phyloP scores from a whole-genome alignment of 257 asterid genomes.

The Coffea eugenioides region DNA sequence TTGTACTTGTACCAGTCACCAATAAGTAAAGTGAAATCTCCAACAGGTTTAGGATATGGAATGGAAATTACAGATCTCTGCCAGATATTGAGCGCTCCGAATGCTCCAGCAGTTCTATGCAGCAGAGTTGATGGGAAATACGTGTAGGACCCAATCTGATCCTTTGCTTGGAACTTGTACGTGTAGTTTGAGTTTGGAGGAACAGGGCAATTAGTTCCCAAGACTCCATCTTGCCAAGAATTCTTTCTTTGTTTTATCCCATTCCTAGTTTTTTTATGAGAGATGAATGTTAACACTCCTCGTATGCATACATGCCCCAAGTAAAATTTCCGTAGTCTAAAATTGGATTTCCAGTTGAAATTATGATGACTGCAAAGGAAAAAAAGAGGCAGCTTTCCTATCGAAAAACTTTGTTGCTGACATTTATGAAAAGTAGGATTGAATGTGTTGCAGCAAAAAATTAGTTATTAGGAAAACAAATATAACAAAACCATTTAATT shows the following conservation, averaged over 20 bases:
- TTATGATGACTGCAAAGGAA: background rate
- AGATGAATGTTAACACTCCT: background rate
- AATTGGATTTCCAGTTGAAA: background rate
- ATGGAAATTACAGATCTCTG: slow-evolving; percentile 91
- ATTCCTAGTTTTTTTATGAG: slow-evolving; percentile 50
- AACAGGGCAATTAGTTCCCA: slow-evolving; percentile 88
- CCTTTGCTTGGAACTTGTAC: slow-evolving; percentile 84
- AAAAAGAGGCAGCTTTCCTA: background rate
- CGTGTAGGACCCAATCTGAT: slow-evolving; percentile 90
- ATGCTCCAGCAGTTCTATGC: slow-evolving; percentile 92
- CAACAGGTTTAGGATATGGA: slow-evolving; percentile 79
- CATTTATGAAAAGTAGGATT: background rate
- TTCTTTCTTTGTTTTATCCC: slow-evolving; percentile 97
- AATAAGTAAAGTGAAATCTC: slow-evolving; percentile 72
- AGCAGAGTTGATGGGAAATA: slow-evolving; percentile 86
- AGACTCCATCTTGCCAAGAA: slow-evolving; percentile 97
- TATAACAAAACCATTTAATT: background rate
- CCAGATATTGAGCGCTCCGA: slow-evolving; percentile 72
- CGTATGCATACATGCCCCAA: background rate
- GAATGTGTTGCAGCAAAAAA: background rate
- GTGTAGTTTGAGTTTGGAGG: slow-evolving; percentile 80
- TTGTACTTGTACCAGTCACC: slow-evolving; percentile 84
- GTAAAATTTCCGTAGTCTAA: too few species aligned
- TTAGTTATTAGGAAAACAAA: too few species aligned
- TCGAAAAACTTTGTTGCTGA: background rate